Evolutionary conservation across 2,329 filamentous ascomycete genomes (phyloP), one percentile per base, ranked within the genome.

Genomic region (Nemania bipapillata): DNA sequence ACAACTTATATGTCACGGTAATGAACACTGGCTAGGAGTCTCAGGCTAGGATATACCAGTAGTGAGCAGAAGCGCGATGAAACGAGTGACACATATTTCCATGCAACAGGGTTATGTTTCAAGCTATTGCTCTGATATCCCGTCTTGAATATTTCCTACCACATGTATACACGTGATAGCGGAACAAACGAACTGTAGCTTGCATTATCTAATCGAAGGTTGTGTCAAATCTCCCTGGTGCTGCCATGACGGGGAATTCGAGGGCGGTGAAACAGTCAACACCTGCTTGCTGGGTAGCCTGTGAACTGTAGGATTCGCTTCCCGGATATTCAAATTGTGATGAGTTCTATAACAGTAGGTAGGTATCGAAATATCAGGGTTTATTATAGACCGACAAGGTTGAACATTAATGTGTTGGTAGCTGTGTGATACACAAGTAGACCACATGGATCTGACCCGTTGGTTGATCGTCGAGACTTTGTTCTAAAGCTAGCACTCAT

Each of bases 161-260:
- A 53, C 26, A 54, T 64, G 54, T 11, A 37, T 24, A 59, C 11
- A 42, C 37, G 47, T 15, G 45, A 55, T 49, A 26, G 56, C 15
- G 11, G 50, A 54, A 12, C 45, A 53, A 35, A 20, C 11, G 12
- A 40, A n/a, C 24, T 17, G 24, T 26, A n/a, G 26, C 54, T 47
- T 35, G 40, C 7, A 42, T 68, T 56, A 59, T 60, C 42, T 15
- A 66, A 63, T 68, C 55, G 17, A 49, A 40, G 53, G n/a, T 26
- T 20, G 37, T 30, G 42, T 57, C 50, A 30, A 49, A 62, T 32
- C 49, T 56, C 57, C 40, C 35, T 42, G 6, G 54, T 65, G 56
- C 37, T 57, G 57, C 32, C 32, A 58, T 57, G 28, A 58, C 59
- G 37, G 61, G 60, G n/a, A 32, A 49, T 20, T 60, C 56, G 47